Percentiles rank a stretch among this genome's conserved stretches.
phyloP scores from a whole-genome alignment of 495 filamentous ascomycete genomes.

The Penicillium riverlandense region DNA sequence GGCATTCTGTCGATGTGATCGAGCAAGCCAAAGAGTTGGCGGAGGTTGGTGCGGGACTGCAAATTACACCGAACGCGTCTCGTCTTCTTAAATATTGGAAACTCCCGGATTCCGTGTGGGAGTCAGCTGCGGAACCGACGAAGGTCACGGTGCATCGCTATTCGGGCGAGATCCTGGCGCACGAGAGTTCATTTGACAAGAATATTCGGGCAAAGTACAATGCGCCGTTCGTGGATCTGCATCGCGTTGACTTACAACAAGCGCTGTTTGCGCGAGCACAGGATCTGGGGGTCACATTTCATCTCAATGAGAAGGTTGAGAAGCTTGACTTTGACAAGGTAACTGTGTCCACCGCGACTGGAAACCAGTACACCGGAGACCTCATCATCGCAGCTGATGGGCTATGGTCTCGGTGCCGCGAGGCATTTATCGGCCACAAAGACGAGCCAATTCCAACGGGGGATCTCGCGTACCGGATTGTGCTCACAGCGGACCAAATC shows the following conservation, averaged over 20 bases:
- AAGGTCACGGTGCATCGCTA: slow-evolving; percentile 53
- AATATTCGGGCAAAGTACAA: slow-evolving; percentile 36
- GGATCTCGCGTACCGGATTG: slow-evolving; percentile 63
- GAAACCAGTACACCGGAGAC: slow-evolving; percentile 34
- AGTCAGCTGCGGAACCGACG: slow-evolving; percentile 43
- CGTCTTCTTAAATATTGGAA: slow-evolving; percentile 48
- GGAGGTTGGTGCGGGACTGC: slow-evolving; percentile 47
- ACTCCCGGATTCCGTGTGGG: slow-evolving; percentile 36
- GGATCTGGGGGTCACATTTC: slow-evolving; percentile 45
- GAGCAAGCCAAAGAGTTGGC: slow-evolving; percentile 56
- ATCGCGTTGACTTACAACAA: slow-evolving; percentile 51
- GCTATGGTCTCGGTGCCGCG: slow-evolving; percentile 44
- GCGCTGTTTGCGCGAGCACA: slow-evolving; percentile 44
- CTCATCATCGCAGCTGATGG: slow-evolving; percentile 55
- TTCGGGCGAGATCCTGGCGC: slow-evolving; percentile 44
- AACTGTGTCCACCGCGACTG: slow-evolving; percentile 17
- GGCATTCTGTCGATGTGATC: slow-evolving; percentile 55
- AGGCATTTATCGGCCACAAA: slow-evolving; percentile 37
- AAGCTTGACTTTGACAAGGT: slow-evolving; percentile 28
- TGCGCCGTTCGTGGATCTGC: slow-evolving; percentile 50
- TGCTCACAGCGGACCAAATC: slow-evolving; percentile 42
- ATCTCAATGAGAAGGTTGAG: slow-evolving; percentile 37
- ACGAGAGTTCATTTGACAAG: slow-evolving; percentile 39
- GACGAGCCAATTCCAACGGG: slow-evolving; percentile 50
- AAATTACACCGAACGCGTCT: slow-evolving; percentile 52